A percentile compares a stretch with the other conserved stretches of the same genome.
phyloP scores from a whole-genome alignment of 441 rosid genomes.

The Mallotus japonicus region DNA sequence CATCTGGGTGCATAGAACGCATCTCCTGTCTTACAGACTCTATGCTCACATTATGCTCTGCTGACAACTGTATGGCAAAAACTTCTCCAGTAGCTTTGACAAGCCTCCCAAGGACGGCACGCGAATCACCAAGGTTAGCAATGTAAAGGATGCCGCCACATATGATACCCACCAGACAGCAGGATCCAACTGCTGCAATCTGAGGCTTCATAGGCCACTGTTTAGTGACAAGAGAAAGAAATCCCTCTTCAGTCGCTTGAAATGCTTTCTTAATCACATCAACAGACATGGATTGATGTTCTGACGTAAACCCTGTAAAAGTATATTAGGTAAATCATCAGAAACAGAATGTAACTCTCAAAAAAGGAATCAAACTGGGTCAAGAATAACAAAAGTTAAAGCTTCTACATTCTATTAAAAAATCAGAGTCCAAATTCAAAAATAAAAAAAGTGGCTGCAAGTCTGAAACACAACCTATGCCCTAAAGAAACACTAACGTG shows the following conservation, averaged over 20 bases:
- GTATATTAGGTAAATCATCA: constrained; percentile 9
- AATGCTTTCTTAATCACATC: constrained; percentile 82
- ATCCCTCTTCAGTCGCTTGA: constrained; percentile 93
- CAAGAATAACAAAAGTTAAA: too few species aligned
- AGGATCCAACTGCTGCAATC: constrained; percentile 91
- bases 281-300: constrained; percentile 71
- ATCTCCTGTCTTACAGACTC: constrained; percentile 92
- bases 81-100: constrained; percentile 81
- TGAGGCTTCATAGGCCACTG: constrained; percentile 84
- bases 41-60: constrained; percentile 78
- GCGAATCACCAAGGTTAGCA: constrained; percentile 92
- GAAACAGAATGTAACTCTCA: not conserved
- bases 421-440: not conserved
- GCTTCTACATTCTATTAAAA: not conserved
- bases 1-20: constrained; percentile 83
- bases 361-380: not conserved
- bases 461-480: not conserved
- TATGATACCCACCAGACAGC: constrained; percentile 80
- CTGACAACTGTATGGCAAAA: constrained; percentile 74
- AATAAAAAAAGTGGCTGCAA: not conserved
- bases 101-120: constrained; percentile 81
- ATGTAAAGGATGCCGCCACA: constrained; percentile 76
- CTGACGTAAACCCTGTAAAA: constrained; percentile 70
- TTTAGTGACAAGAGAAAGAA: constrained; percentile 63
- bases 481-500: not conserved